Evolutionary conservation across 805 yeast genomes (phyloP).

Genomic region (Lachancea lanzarotensis): DNA sequence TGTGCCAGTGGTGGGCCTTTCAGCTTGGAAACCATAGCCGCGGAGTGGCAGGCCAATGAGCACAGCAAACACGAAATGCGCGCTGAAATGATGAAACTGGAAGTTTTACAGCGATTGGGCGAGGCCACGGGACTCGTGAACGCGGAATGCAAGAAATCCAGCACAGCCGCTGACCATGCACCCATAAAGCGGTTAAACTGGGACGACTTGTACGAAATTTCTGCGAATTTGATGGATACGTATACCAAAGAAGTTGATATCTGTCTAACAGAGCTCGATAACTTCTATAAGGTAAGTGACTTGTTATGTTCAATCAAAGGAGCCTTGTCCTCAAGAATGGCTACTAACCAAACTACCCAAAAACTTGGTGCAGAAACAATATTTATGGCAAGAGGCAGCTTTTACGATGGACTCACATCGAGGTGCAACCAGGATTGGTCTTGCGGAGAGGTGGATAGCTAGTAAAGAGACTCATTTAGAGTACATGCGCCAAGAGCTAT

Average conservation of each 20-base stretch:
- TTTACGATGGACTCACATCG: constrained; percentile 29
- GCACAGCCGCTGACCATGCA: constrained; percentile 7
- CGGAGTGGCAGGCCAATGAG: constrained; percentile 22
- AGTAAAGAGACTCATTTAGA: constrained; percentile 22
- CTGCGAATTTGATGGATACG: constrained; percentile 26
- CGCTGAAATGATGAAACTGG: constrained; percentile 14
- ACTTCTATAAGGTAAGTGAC: constrained; percentile 17
- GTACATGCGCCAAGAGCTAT: constrained; percentile 18
- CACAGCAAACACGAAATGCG: constrained; percentile 9
- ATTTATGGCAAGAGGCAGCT: constrained; percentile 32
- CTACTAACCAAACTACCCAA: neutral
- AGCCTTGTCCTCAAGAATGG: neutral
- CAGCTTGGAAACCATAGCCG: constrained; percentile 17
- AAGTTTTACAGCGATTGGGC: constrained; percentile 14
- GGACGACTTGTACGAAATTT: constrained; percentile 27
- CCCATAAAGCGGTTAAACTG: constrained; percentile 21
- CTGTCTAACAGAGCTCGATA: constrained; percentile 19
- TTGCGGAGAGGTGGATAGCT: constrained; percentile 26
- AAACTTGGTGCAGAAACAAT: constrained; percentile 17
- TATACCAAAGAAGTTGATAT: constrained; percentile 25
- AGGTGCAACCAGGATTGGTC: constrained; percentile 23
- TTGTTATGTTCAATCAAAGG: neutral
- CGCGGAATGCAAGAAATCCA: constrained; percentile 2
- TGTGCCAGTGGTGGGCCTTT: neutral
- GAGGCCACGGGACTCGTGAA: constrained; percentile 15